Conservation (phyloP, 345 rosid species). For the Eucalyptus paniculata region DNA sequence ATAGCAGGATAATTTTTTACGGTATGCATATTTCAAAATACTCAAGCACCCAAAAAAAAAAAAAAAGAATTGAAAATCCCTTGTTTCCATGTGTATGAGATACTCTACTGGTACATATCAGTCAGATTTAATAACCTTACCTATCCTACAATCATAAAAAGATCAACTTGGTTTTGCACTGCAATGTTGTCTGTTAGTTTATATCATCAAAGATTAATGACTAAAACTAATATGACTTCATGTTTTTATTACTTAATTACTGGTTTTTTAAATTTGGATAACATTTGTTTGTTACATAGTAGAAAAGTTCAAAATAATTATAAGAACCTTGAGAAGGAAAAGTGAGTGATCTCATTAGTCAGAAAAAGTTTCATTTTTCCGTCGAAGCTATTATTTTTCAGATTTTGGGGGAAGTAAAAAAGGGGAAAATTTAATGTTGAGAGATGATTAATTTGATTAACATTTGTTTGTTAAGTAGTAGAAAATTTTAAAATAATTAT, state of each 20-base stretch:
- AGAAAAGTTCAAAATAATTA: neutral
- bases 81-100: neutral
- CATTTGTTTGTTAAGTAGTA: no score
- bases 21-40: neutral
- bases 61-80: neutral
- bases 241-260: neutral
- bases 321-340: neutral
- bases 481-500: neutral
- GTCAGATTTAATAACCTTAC: neutral
- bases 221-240: neutral
- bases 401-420: neutral
- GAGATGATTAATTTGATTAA: neutral
- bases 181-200: neutral
- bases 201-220: neutral
- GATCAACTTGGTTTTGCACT: neutral
- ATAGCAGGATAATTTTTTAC: neutral
- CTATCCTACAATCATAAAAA: neutral
- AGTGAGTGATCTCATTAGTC: neutral
- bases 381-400: neutral
- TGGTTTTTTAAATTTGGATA: neutral
- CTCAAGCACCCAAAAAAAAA: neutral
- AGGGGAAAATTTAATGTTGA: neutral
- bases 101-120: neutral
- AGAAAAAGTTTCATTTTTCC: neutral
- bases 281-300: neutral